These are phyloP conservation scores for Sporothrix variecibatus DNA, from an alignment of 2,329 filamentous ascomycete genomes.

Conservation along the genomic window DNA sequence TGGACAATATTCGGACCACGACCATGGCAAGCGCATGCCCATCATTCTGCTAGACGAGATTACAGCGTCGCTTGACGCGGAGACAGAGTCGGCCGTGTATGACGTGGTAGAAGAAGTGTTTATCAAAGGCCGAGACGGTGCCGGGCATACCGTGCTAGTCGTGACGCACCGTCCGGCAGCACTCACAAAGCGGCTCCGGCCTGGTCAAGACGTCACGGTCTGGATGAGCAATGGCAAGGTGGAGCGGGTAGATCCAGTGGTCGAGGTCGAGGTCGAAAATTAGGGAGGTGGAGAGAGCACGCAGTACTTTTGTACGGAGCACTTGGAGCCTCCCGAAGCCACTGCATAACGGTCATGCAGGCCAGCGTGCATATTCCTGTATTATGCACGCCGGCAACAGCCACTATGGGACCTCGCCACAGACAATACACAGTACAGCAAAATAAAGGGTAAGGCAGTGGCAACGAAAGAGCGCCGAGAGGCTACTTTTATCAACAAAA, in stretches of 20 bases:
- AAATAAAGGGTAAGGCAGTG: background rate
- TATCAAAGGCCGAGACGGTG: background rate
- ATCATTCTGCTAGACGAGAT: conserved; percentile 30
- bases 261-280: background rate
- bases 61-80: conserved; percentile 28
- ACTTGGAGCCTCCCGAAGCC: background rate
- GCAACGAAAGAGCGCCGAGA: background rate
- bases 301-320: background rate
- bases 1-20: background rate
- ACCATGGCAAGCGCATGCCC: background rate
- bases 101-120: conserved; percentile 27
- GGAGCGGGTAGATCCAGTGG: conserved; percentile 16
- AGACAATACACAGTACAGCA: background rate
- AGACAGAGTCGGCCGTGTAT: conserved; percentile 26
- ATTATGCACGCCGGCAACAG: background rate
- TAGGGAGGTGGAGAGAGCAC: background rate
- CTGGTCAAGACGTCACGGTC: conserved; percentile 21
- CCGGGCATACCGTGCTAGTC: conserved; percentile 27
- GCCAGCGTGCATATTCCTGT: background rate
- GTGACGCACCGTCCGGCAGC: conserved; percentile 28
- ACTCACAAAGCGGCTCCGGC: conserved; percentile 14
- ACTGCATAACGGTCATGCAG: background rate
- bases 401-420: background rate
- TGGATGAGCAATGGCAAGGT: conserved; percentile 23
- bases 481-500: background rate